Evolutionary conservation across 495 filamentous ascomycete species (phyloP).

Genomic region (Aspergillus nanangensis): DNA sequence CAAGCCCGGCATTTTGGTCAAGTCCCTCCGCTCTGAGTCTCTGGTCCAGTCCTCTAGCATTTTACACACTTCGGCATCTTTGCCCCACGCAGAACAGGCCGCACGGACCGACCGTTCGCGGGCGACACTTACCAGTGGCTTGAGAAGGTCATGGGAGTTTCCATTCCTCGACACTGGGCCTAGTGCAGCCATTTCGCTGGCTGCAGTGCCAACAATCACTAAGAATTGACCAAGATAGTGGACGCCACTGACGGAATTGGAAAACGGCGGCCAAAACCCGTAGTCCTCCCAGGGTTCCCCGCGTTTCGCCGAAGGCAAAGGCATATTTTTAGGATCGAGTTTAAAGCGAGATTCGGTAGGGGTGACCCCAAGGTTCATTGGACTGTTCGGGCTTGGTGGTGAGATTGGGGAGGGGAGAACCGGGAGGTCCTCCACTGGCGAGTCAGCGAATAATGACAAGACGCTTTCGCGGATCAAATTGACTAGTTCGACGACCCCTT

Average conservation of each 20-base stretch:
- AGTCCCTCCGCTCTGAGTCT: slow-evolving; percentile 67
- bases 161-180: slow-evolving; percentile 55
- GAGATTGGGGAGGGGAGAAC: slow-evolving; percentile 75
- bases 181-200: slow-evolving; percentile 78
- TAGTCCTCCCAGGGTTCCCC: slow-evolving; percentile 90
- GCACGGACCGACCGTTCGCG: slow-evolving; percentile 80
- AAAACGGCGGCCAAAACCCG: slow-evolving; percentile 93
- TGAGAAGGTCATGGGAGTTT: slow-evolving; percentile 60
- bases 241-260: slow-evolving; percentile 83
- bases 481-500: slow-evolving; percentile 73
- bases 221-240: slow-evolving; percentile 82
- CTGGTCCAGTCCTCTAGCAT: slow-evolving; percentile 89
- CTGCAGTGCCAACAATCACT: slow-evolving; percentile 73
- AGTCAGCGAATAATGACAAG: slow-evolving; percentile 77
- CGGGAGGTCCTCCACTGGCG: slow-evolving; percentile 85
- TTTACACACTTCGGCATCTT: slow-evolving; percentile 84
- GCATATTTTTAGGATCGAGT: slow-evolving; percentile 69
- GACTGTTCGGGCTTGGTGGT: slow-evolving; percentile 65
- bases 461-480: slow-evolving; percentile 76
- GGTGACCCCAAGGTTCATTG: slow-evolving; percentile 45
- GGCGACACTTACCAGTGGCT: slow-evolving; percentile 64
- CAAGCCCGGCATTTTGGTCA: slow-evolving; percentile 83
- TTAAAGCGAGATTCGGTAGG: slow-evolving; percentile 68
- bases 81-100: slow-evolving; percentile 79
- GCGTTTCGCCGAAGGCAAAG: slow-evolving; percentile 67